Evolutionary conservation across 192 early-diverging fungal genomes (phyloP), one percentile per base, ranked within the genome.

Genomic region (Coemansia sp.): DNA sequence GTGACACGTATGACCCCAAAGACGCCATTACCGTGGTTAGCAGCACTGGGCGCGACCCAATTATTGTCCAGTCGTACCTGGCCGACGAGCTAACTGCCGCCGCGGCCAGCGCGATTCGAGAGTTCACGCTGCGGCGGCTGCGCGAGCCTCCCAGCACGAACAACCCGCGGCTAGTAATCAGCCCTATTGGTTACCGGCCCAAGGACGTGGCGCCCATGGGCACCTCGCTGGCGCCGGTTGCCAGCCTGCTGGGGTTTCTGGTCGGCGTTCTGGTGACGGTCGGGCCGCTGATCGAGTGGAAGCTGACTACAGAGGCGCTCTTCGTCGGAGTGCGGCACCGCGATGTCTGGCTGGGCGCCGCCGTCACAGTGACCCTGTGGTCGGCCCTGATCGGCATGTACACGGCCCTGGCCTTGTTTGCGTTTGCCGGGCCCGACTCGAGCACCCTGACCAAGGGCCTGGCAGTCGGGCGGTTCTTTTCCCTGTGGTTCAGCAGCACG

Each of bases 381-480:
- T 27, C 47, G 2, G n/a, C 44, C 7, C 21, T 34, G 10, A 23
- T 60, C 7, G 52, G 37, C 7, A 25, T 67, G 46, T 20, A 56
- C n/a, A 26, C 18, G 16, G 44, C 64, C 0, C 38, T 67, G 47
- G 56, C 64, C 3, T 14, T 56, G 1, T 19, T 42, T 5, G 56
- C 56, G 3, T 67, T 60, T 42, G 37, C 32, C 11, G 64, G 64
- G 11, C 56, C 52, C 0, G 14, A 23, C 0, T 60, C 60, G 35
- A 32, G 26, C 0, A 7, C 10, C 2, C 7, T 41, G 6, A 56
- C 64, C 3, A 33, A 50, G 27, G 34, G 27, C 4, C 60, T 43
- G n/a, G 56, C 64, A 2, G 56, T 45, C 3, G 64, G 47, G 10
- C 25, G 50, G 26, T 67, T 67, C 10, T 67, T 67, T 38, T 38